Percentiles rank a stretch among this genome's conserved stretches.
phyloP scores from a whole-genome alignment of 2,329 filamentous ascomycete species.

The Paraconiothyrium brasiliense region DNA sequence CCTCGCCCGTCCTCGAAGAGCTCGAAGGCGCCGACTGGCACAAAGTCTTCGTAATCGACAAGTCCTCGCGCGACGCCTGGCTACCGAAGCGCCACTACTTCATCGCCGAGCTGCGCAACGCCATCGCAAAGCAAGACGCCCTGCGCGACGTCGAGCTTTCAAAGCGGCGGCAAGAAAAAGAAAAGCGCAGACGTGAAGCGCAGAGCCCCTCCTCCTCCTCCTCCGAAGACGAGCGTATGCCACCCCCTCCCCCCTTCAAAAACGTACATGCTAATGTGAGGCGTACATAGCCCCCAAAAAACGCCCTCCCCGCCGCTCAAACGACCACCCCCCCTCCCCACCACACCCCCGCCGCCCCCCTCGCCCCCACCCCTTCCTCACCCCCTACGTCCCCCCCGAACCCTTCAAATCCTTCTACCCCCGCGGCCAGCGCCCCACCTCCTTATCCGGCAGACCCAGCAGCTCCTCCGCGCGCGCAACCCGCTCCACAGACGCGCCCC shows the following conservation, averaged over 20 bases:
- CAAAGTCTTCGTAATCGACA: conserved; percentile 85
- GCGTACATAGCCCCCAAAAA: neutral
- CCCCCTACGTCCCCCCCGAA: conserved; percentile 41
- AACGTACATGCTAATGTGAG: too few relatives aligned
- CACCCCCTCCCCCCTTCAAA: neutral
- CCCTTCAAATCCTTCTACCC: conserved; percentile 88
- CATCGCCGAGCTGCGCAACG: conserved; percentile 79
- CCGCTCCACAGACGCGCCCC: neutral
- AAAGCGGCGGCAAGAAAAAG: conserved; percentile 78
- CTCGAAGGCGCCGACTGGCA: conserved; percentile 94
- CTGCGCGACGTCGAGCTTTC: conserved; percentile 89
- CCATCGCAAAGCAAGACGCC: conserved; percentile 85
- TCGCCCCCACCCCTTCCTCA: conserved; percentile 43
- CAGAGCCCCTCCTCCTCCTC: conserved; percentile 63
- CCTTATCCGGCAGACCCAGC: too few relatives aligned
- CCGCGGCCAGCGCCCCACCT: conserved; percentile 55
- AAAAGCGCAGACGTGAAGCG: conserved; percentile 45
- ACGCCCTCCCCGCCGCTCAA: conserved; percentile 42
- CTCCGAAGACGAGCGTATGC: conserved; percentile 44
- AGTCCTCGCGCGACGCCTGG: conserved; percentile 83
- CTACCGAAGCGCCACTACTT: conserved; percentile 87
- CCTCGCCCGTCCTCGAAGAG: conserved; percentile 78
- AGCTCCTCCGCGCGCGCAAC: neutral
- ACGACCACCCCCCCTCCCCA: conserved; percentile 12
- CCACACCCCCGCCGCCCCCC: conserved; percentile 42